Evolutionary conservation across 306 rosid genomes (phyloP).

Genomic region (Luffa acutangula): DNA sequence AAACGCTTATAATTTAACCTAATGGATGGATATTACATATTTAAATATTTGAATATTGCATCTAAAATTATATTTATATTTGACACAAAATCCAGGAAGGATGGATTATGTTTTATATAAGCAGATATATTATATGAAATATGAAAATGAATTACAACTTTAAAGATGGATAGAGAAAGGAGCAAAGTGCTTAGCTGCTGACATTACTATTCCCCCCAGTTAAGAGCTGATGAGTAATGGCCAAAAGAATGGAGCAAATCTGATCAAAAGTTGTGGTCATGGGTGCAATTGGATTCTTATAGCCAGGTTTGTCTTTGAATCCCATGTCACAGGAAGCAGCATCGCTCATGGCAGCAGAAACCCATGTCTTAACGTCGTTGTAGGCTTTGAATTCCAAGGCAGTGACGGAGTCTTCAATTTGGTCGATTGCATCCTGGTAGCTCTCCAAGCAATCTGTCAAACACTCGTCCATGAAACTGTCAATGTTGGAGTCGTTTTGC

Average conservation of each 20-base stretch:
- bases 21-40: no score
- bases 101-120: not conserved
- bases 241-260: not conserved
- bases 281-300: not conserved
- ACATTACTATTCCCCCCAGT: not conserved
- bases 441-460: conserved; percentile 1
- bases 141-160: not conserved
- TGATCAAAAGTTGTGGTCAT: not conserved
- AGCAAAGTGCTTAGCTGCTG: not conserved
- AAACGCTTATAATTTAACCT: no score
- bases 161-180: not conserved
- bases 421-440: not conserved
- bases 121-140: not conserved
- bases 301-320: not conserved
- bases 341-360: not conserved
- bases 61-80: no score
- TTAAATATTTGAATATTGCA: no score
- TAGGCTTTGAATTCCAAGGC: conserved; percentile 2
- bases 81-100: no score
- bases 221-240: not conserved
- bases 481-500: not conserved
- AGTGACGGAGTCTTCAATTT: not conserved
- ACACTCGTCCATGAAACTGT: not conserved
- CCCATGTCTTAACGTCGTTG: not conserved
- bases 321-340: not conserved